These are phyloP conservation scores for Stephanodiscus minutulus DNA, from an alignment of 108 stramenopile genomes.

Conservation along the genomic window DNA sequence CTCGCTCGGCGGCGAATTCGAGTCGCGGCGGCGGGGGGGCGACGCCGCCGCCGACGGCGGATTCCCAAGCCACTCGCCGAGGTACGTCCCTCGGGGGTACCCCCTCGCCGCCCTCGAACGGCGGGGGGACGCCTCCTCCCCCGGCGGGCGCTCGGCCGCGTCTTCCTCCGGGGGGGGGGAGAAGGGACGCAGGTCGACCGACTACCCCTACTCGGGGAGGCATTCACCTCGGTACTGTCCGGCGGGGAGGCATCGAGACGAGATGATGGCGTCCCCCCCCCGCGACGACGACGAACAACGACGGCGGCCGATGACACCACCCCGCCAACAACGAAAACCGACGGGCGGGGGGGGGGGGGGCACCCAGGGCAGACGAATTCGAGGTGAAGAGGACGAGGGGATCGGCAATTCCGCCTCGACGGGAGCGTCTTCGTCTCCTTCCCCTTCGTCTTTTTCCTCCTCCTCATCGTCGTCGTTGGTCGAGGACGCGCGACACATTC, in stretches of 20 bases:
- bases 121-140: neutral
- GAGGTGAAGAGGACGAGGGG: no score
- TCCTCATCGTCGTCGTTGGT: neutral
- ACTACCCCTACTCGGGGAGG: neutral
- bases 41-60: no score
- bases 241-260: neutral
- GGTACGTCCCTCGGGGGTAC: neutral
- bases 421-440: no score
- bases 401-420: neutral
- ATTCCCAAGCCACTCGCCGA: no score
- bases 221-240: neutral
- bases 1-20: neutral
- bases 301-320: neutral
- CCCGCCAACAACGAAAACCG: neutral
- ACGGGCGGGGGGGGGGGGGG: neutral
- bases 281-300: neutral
- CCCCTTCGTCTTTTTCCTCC: no score
- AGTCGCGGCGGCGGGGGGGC: neutral
- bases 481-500: neutral
- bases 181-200: no score
- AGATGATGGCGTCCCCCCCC: neutral
- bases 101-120: constrained; percentile 4
- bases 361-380: no score
- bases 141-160: no score
- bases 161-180: no score